Evolutionary conservation across 495 filamentous ascomycete species (phyloP).

Genomic region (Aspergillus kassunensis): DNA sequence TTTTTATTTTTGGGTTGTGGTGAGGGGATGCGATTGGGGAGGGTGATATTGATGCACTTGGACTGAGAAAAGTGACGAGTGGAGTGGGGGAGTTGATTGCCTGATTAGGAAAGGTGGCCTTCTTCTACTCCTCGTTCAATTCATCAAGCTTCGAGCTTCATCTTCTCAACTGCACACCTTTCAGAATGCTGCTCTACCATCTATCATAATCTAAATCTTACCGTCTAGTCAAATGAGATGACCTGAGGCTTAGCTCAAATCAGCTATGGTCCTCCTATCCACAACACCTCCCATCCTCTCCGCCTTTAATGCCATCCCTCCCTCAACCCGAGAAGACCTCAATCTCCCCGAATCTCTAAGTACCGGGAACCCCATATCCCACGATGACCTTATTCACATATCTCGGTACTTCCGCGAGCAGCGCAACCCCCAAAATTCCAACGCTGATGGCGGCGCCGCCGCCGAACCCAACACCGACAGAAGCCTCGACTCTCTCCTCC

Average conservation of each 20-base stretch:
- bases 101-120: slow-evolving; percentile 19
- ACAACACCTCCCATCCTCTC: slow-evolving; percentile 67
- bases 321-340: slow-evolving; percentile 27
- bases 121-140: not conserved
- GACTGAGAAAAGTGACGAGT: slow-evolving; percentile 16
- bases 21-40: not conserved
- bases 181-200: not conserved
- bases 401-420: slow-evolving; percentile 48
- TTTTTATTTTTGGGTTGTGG: not conserved
- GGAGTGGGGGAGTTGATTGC: slow-evolving; percentile 23
- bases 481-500: slow-evolving; percentile 63
- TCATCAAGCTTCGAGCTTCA: not conserved
- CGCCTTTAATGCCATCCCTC: slow-evolving; percentile 49
- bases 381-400: slow-evolving; percentile 69
- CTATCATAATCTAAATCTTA: not conserved
- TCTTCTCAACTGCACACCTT: not conserved
- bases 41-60: slow-evolving; percentile 8
- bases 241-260: too few relatives aligned
- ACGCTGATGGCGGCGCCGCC: not conserved
- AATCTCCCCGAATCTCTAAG: slow-evolving; percentile 35
- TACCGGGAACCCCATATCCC: slow-evolving; percentile 70
- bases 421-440: not conserved
- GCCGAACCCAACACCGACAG: slow-evolving; percentile 12
- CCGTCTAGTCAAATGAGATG: too few relatives aligned
- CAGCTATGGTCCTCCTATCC: slow-evolving; percentile 79